Base-by-base conservation (phyloP, 1,139 yeast genomes). In the Diutina catenulata region DNA sequence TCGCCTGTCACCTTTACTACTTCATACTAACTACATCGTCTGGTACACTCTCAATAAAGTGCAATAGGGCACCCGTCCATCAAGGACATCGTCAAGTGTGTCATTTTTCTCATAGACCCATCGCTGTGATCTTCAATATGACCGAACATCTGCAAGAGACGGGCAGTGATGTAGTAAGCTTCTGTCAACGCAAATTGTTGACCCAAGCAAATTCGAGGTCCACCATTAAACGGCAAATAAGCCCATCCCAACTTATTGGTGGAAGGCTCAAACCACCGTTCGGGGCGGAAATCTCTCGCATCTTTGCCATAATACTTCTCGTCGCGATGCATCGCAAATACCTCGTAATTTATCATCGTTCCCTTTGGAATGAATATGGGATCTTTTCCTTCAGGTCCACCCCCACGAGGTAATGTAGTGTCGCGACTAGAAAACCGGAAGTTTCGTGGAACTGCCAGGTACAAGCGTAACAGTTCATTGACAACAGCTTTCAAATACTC, bases 141-240 rank as follows among this genome's bases (percentile, higher is more conserved):
- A 3, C 22, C 13, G 13, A 33, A 33, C 6, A 22, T 33, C 20
- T 33, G 37, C 13, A 24, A 15, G 9, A 32, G 26, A 14, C 36
- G 26, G 21, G 32, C 35, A 15, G 15, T 23, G 15, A 37, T 23
- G 11, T 32, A 26, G 23, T 31, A 15, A 10, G 21, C 19, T 26
- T 32, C 21, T 2, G 16, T 26, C 13, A 33, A 18, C 5, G 37
- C 37, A 24, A 33, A 33, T 9, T 33, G 37, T n/a, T 33, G 37
- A 7, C 37, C 48, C 38, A 73, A 56, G 47, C 80, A 74, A 40
- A 72, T 71, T 41, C 80, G 57, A 21, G 79, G 79, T 4, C 80
- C 80, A 36, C 78, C 79, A 45, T 73, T 73, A 56, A 71, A 72
- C 5, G 77, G 27, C n/a, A 24, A 16, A 13, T 29, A 37, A 2